Conservation (phyloP, 805 yeast species). For the Saccharomyces mikatae region DNA sequence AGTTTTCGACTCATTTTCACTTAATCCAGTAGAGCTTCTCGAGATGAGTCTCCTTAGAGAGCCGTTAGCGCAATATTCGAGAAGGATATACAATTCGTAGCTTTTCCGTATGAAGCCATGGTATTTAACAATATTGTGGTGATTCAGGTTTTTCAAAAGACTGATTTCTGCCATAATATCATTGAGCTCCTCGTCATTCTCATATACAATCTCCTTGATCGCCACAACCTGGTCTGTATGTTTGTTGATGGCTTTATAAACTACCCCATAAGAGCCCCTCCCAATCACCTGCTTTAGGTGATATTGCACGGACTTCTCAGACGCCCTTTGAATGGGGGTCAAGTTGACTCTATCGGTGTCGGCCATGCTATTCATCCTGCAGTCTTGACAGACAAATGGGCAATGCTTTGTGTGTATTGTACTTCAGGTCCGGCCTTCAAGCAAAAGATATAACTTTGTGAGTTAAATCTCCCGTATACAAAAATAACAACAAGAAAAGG, state of each 20-base stretch:
- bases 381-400: not conserved
- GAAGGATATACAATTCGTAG: conserved; percentile 63
- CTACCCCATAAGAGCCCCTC: conserved; percentile 86
- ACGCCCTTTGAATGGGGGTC: conserved; percentile 14
- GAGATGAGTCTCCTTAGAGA: conserved; percentile 42
- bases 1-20: conserved; percentile 52
- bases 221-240: conserved; percentile 66
- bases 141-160: conserved; percentile 68
- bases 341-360: conserved; percentile 12
- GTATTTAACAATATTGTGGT: conserved; percentile 85
- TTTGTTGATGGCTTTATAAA: conserved; percentile 64
- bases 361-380: conserved; percentile 1
- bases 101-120: conserved; percentile 78
- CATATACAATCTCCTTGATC: conserved; percentile 66
- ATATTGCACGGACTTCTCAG: conserved; percentile 28
- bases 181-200: conserved; percentile 64
- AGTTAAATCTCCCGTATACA: not conserved
- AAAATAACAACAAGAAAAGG: not conserved
- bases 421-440: not conserved
- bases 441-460: not conserved
- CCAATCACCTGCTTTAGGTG: conserved; percentile 63
- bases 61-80: conserved; percentile 64
- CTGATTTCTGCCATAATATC: conserved; percentile 56
- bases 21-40: conserved; percentile 33
- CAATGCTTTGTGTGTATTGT: not conserved